phyloP scores from a whole-genome alignment of 805 yeast species.

The Metschnikowia koreensis region DNA sequence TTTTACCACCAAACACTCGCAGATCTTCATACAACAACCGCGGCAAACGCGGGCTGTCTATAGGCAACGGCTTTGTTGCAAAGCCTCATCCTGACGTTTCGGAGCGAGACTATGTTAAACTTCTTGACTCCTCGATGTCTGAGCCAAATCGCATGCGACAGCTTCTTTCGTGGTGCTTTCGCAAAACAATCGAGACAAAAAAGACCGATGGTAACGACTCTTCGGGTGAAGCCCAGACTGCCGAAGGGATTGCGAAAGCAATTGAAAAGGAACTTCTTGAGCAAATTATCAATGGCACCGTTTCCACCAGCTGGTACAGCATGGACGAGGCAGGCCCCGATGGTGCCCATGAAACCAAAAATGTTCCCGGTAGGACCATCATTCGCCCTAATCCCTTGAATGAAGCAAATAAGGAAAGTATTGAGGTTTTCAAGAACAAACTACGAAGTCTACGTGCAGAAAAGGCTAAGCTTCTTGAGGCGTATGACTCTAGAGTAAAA shows the following conservation, averaged over 20 bases:
- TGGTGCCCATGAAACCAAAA: constrained; percentile 22
- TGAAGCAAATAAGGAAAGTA: constrained; percentile 46
- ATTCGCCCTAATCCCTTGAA: constrained; percentile 62
- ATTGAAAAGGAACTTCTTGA: constrained; percentile 61
- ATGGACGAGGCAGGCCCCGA: constrained; percentile 22
- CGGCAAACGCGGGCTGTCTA: constrained; percentile 71
- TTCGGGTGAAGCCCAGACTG: constrained; percentile 39
- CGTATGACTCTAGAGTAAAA: constrained; percentile 16
- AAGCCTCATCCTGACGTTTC: constrained; percentile 65
- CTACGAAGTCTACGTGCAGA: constrained; percentile 46
- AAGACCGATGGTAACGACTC: constrained; percentile 20
- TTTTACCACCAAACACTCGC: constrained; percentile 5
- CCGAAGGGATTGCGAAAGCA: constrained; percentile 53
- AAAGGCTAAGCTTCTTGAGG: constrained; percentile 45
- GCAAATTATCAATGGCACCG: constrained; percentile 57
- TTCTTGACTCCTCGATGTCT: constrained; percentile 58
- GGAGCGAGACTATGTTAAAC: constrained; percentile 54
- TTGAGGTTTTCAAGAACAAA: constrained; percentile 46
- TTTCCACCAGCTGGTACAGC: constrained; percentile 70
- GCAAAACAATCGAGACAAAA: constrained; percentile 40
- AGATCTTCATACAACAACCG: constrained; percentile 51
- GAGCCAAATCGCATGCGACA: constrained; percentile 76
- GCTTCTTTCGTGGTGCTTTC: constrained; percentile 64
- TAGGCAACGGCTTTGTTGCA: constrained; percentile 70
- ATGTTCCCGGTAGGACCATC: constrained; percentile 27